A percentile compares a stretch with the other conserved stretches of the same genome.
Evolutionary conservation across 2,329 filamentous ascomycete genomes (phyloP).

Genomic region (Botrytis paeoniae): DNA sequence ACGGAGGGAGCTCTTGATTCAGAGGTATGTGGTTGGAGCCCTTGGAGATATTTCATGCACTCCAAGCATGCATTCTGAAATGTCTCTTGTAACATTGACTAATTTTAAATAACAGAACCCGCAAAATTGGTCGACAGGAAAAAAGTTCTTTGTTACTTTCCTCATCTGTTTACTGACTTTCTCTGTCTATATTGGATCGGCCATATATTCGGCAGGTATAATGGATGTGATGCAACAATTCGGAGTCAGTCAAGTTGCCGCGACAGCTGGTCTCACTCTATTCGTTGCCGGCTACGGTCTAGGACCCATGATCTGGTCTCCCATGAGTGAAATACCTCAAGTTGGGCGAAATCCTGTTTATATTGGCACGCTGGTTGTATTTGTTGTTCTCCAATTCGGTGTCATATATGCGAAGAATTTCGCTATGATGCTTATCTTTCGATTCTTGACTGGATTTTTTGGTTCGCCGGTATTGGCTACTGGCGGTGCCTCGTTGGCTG

Average conservation of each 20-base stretch:
- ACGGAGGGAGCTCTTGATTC: constrained; percentile 51
- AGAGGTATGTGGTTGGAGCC: constrained; percentile 36
- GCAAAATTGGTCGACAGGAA: constrained; percentile 49
- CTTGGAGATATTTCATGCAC: not conserved
- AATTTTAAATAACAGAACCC: constrained; percentile 47
- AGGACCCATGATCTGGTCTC: constrained; percentile 63
- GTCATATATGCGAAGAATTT: constrained; percentile 49
- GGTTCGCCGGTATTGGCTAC: constrained; percentile 61
- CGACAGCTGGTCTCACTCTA: constrained; percentile 56
- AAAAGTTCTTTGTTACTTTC: constrained; percentile 45
- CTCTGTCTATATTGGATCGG: constrained; percentile 51
- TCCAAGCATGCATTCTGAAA: not conserved
- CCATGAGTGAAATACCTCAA: constrained; percentile 61
- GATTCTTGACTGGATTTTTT: constrained; percentile 64
- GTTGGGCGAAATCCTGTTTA: constrained; percentile 68
- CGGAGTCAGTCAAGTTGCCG: constrained; percentile 49
- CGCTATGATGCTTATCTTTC: constrained; percentile 52
- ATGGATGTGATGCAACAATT: constrained; percentile 52
- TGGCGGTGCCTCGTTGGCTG: constrained; percentile 48
- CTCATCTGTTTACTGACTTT: constrained; percentile 56
- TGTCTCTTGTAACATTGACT: not conserved
- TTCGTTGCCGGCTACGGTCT: constrained; percentile 62
- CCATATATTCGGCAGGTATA: constrained; percentile 48
- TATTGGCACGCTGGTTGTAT: constrained; percentile 63
- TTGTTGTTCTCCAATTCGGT: constrained; percentile 53